Conservation (phyloP, 495 filamentous ascomycete species). For the Penicillium roqueforti region DNA sequence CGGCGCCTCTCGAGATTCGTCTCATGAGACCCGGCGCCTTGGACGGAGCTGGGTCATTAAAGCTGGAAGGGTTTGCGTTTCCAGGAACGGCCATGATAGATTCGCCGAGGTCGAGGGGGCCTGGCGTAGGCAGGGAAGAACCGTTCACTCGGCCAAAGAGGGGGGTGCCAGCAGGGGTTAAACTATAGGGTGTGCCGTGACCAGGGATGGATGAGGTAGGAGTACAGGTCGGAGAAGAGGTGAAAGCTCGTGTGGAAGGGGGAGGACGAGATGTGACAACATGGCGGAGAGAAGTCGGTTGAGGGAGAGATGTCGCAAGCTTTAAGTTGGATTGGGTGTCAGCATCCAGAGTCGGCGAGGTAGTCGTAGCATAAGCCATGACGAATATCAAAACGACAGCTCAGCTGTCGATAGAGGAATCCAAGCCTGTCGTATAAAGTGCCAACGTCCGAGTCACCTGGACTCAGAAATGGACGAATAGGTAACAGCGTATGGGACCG, state of each 20-base stretch:
- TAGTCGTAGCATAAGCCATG: slow-evolving; percentile 44
- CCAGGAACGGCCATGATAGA: slow-evolving; percentile 45
- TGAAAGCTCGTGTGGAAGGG: slow-evolving; percentile 29
- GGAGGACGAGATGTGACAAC: slow-evolving; percentile 30
- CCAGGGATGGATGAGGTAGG: slow-evolving; percentile 30
- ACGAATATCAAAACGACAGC: slow-evolving; percentile 31
- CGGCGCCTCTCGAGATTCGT: slow-evolving; percentile 61
- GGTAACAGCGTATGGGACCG: slow-evolving; percentile 32
- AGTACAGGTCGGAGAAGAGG: slow-evolving; percentile 32
- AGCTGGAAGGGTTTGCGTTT: slow-evolving; percentile 28
- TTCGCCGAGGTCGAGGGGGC: slow-evolving; percentile 53
- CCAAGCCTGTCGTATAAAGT: slow-evolving; percentile 33
- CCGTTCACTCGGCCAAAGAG: slow-evolving; percentile 42
- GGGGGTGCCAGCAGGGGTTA: slow-evolving; percentile 49
- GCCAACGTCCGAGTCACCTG: slow-evolving; percentile 45
- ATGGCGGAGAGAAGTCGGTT: slow-evolving; percentile 38
- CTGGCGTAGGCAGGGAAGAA: slow-evolving; percentile 34
- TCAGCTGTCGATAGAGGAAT: slow-evolving; percentile 35
- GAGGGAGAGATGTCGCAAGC: slow-evolving; percentile 36
- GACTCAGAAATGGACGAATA: slow-evolving; percentile 40
- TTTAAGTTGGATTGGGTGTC: slow-evolving; percentile 41
- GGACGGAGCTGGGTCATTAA: slow-evolving; percentile 51
- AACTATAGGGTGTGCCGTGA: slow-evolving; percentile 35
- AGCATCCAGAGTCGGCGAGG: slow-evolving; percentile 42
- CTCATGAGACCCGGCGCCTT: slow-evolving; percentile 60